Conservation (phyloP, 805 yeast genomes). For the Tetrapisispora phaffii region DNA sequence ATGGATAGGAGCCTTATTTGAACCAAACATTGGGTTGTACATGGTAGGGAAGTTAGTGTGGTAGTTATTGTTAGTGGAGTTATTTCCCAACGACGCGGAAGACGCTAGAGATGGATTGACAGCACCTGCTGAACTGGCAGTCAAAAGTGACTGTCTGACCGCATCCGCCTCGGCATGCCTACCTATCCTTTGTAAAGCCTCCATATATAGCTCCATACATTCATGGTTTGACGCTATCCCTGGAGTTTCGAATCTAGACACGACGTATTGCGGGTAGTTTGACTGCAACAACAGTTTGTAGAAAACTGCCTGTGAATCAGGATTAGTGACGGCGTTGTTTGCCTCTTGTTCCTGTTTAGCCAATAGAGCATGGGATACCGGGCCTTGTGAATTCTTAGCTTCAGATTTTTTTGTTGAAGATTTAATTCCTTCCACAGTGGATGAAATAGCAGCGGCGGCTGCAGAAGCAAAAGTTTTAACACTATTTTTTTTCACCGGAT, state of each 20-base stretch:
- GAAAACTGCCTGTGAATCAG: constrained; percentile 72
- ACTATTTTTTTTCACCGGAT: not conserved
- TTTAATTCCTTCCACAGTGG: constrained; percentile 1
- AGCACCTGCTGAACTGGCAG: constrained; percentile 30
- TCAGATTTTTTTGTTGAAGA: not conserved
- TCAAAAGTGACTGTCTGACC: constrained; percentile 40
- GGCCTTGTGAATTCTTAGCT: not conserved
- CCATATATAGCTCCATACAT: constrained; percentile 68
- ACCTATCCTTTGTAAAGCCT: constrained; percentile 73
- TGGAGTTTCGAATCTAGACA: constrained; percentile 86
- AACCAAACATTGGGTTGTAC: constrained; percentile 39
- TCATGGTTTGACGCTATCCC: constrained; percentile 81
- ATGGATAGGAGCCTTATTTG: constrained; percentile 77
- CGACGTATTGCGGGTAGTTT: constrained; percentile 91
- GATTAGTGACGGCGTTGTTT: constrained; percentile 58
- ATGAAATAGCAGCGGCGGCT: constrained; percentile 2
- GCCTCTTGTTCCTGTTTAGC: constrained; percentile 79
- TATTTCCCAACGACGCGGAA: constrained; percentile 10
- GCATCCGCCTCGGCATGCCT: constrained; percentile 69
- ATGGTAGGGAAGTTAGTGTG: constrained; percentile 22
- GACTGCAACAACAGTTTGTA: constrained; percentile 64
- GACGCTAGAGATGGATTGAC: constrained; percentile 25
- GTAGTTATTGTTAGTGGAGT: constrained; percentile 11
- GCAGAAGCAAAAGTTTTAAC: constrained; percentile 1
- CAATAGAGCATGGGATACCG: constrained; percentile 32